Percentiles rank a stretch among this genome's conserved stretches.
phyloP scores from a whole-genome alignment of 805 yeast genomes.

The Candida methanosorbosa region DNA sequence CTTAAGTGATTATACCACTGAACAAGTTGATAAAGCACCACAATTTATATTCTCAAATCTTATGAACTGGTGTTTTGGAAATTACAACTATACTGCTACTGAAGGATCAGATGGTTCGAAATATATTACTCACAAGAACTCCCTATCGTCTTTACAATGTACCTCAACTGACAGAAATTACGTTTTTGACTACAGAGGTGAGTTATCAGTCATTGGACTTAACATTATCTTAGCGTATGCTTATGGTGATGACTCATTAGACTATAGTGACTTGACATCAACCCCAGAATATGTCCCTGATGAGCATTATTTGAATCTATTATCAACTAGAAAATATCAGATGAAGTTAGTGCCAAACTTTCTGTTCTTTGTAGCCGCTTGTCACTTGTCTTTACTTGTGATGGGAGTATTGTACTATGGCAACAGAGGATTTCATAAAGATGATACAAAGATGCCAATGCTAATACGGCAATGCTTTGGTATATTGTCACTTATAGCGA shows the following conservation, averaged over 20 bases:
- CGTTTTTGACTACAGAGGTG: conserved; percentile 36
- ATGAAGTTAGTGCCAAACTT: conserved; percentile 23
- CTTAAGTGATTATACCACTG: conserved; percentile 35
- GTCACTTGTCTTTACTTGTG: conserved; percentile 23
- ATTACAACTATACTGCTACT: conserved; percentile 20
- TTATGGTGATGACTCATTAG: conserved; percentile 17
- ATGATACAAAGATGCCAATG: conserved; percentile 25
- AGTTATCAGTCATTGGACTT: conserved; percentile 31
- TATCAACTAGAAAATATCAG: conserved; percentile 9
- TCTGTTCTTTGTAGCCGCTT: conserved; percentile 18
- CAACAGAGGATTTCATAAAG: conserved; percentile 23
- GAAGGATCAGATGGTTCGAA: conserved; percentile 3
- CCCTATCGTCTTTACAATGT: conserved; percentile 13
- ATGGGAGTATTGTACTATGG: conserved; percentile 28
- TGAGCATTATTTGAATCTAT: conserved; percentile 13
- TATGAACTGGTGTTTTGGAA: conserved; percentile 38
- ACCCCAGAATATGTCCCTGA: conserved; percentile 17
- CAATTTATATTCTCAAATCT: conserved; percentile 34
- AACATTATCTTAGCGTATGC: conserved; percentile 41
- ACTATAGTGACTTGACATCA: conserved; percentile 3
- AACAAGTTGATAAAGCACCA: conserved; percentile 39
- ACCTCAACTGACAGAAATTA: conserved; percentile 10
- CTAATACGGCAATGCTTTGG: conserved; percentile 29
- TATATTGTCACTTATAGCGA: conserved; percentile 25
- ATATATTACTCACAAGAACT: background rate